Conservation (phyloP, 352 stramenopile genomes). For the Pythium phragmiticola region DNA sequence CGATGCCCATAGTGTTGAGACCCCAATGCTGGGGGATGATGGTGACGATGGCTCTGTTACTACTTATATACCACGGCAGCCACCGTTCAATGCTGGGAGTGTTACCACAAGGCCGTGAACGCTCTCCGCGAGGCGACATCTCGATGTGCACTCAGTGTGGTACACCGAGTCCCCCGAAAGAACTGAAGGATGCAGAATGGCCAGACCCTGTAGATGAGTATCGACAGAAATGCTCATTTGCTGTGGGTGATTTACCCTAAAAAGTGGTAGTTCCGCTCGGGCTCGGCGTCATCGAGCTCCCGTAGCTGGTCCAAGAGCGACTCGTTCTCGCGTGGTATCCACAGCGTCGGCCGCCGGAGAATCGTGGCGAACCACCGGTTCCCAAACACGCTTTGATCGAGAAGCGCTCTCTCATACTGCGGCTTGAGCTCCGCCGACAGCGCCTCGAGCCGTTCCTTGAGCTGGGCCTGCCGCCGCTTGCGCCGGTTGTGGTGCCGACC, state of each 20-base stretch:
- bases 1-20: too few relatives aligned
- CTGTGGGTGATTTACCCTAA: neutral
- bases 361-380: constrained; percentile 30
- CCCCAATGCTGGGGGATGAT: too few relatives aligned
- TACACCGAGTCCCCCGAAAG: too few relatives aligned
- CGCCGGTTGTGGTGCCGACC: constrained; percentile 34
- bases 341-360: constrained; percentile 38
- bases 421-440: constrained; percentile 28
- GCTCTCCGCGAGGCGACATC: too few relatives aligned
- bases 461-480: constrained; percentile 38
- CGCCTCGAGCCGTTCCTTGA: constrained; percentile 38
- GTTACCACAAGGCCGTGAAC: too few relatives aligned
- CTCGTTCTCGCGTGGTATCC: constrained; percentile 39
- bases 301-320: constrained; percentile 36
- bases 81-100: too few relatives aligned
- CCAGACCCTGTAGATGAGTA: too few relatives aligned
- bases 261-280: constrained; percentile 33
- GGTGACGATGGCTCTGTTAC: too few relatives aligned
- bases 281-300: constrained; percentile 35
- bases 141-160: too few relatives aligned
- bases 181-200: too few relatives aligned
- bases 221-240: too few relatives aligned
- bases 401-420: constrained; percentile 25
- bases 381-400: constrained; percentile 45
- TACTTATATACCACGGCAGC: too few relatives aligned